phyloP scores from a whole-genome alignment of 257 asterid species.

The Nicotiana attenuata region DNA sequence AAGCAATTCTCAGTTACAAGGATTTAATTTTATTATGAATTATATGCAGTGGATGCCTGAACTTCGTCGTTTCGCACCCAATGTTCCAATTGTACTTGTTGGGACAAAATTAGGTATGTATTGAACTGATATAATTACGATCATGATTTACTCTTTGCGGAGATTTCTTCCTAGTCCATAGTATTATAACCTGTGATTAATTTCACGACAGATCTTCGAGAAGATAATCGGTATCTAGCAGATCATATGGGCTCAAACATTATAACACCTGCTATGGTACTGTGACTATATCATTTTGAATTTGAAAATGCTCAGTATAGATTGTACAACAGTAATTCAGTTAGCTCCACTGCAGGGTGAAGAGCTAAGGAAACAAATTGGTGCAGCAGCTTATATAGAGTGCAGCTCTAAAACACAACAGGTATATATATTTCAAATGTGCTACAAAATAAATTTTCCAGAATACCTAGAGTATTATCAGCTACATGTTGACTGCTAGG shows the following conservation, averaged over 20 bases:
- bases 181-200: not conserved
- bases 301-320: not conserved
- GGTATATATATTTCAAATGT: conserved; percentile 22
- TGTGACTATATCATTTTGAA: not conserved
- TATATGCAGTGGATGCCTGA: conserved; percentile 74
- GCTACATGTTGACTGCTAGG: not conserved
- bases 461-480: not conserved
- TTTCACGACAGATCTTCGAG: not conserved
- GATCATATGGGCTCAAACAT: conserved; percentile 2
- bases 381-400: conserved; percentile 30
- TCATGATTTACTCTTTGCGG: not conserved
- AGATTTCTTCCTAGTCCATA: not conserved
- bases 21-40: not conserved
- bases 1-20: not conserved
- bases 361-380: conserved; percentile 24
- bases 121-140: not conserved
- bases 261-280: conserved; percentile 7
- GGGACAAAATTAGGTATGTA: conserved; percentile 66
- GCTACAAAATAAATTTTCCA: not conserved
- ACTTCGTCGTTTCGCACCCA: conserved; percentile 76
- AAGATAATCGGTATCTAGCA: conserved; percentile 5
- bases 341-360: conserved; percentile 21
- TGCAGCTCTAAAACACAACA: conserved; percentile 69
- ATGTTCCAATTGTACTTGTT: conserved; percentile 73
- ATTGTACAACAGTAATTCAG: not conserved